phyloP scores from a whole-genome alignment of 768 basidiomycete genomes.

The Mycena chlorophos region DNA sequence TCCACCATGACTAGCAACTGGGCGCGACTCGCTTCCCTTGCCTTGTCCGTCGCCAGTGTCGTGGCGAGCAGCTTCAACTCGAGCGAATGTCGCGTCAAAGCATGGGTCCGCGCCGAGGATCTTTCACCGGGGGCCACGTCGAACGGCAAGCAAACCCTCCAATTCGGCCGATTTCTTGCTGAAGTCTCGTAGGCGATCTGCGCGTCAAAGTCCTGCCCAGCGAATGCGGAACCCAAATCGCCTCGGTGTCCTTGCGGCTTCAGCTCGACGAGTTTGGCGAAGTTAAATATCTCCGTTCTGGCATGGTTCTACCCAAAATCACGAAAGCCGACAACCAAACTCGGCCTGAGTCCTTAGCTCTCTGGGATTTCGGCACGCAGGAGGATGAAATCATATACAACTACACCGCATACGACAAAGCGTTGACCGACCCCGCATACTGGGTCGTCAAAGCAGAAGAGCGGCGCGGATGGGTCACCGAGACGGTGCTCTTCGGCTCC shows the following conservation, averaged over 20 bases:
- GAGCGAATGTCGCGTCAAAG: background rate
- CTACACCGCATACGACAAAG: slow-evolving; percentile 7
- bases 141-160: background rate
- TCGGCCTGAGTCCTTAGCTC: background rate
- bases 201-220: slow-evolving; percentile 9
- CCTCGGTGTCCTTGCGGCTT: slow-evolving; percentile 10
- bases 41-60: no score
- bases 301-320: slow-evolving; percentile 9
- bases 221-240: slow-evolving; percentile 1
- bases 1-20: no score
- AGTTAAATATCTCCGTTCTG: slow-evolving; percentile 8
- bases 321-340: slow-evolving; percentile 5
- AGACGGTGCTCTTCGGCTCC: slow-evolving; percentile 6
- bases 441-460: slow-evolving; percentile 18
- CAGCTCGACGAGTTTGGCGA: slow-evolving; percentile 11
- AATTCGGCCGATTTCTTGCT: background rate
- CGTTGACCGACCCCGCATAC: slow-evolving; percentile 7
- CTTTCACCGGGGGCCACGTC: background rate
- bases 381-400: background rate
- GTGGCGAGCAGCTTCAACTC: no score
- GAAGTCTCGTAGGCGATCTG: slow-evolving; percentile 3
- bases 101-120: slow-evolving; percentile 2
- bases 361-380: background rate
- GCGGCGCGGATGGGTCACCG: slow-evolving; percentile 8
- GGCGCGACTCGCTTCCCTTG: no score